Conservation (phyloP, 1,284 basidiomycete genomes). For the Neolentinus lepideus region DNA sequence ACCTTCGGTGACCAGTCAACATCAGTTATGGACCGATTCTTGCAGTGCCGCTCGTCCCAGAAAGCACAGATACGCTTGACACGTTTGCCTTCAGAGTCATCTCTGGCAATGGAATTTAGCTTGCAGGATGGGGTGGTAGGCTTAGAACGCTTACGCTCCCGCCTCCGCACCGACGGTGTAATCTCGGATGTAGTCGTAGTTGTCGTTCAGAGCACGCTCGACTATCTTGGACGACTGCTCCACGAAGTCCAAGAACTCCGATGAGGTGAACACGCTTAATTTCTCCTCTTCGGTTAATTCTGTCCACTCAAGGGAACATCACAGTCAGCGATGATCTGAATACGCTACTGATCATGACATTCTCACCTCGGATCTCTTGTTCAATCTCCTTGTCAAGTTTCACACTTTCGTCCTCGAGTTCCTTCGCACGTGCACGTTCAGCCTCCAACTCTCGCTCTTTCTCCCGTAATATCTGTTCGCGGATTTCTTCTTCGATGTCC, state of each 20-base stretch:
- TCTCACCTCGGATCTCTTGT: constrained; percentile 67
- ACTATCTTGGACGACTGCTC: constrained; percentile 94
- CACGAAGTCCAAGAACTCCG: constrained; percentile 91
- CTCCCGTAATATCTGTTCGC: constrained; percentile 61
- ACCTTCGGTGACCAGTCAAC: constrained; percentile 98
- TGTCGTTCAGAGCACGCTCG: constrained; percentile 92
- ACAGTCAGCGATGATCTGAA: constrained; percentile 3
- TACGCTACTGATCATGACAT: not conserved
- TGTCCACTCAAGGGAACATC: constrained; percentile 19
- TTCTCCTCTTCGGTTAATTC: constrained; percentile 85
- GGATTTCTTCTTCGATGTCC: constrained; percentile 66
- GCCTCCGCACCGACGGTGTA: constrained; percentile 83
- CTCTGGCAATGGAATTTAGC: constrained; percentile 35
- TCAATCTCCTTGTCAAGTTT: constrained; percentile 78
- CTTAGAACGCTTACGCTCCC: constrained; percentile 45
- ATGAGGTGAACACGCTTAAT: constrained; percentile 71
- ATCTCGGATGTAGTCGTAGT: constrained; percentile 95
- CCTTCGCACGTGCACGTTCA: constrained; percentile 69
- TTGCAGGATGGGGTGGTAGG: not conserved
- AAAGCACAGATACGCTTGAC: constrained; percentile 88
- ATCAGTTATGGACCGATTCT: constrained; percentile 91
- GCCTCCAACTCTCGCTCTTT: constrained; percentile 50
- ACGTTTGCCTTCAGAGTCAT: constrained; percentile 82
- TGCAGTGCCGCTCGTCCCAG: constrained; percentile 81
- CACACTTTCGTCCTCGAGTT: constrained; percentile 75